Conservation (phyloP, 208 protist genomes). For the Trypanosoma avium region DNA sequence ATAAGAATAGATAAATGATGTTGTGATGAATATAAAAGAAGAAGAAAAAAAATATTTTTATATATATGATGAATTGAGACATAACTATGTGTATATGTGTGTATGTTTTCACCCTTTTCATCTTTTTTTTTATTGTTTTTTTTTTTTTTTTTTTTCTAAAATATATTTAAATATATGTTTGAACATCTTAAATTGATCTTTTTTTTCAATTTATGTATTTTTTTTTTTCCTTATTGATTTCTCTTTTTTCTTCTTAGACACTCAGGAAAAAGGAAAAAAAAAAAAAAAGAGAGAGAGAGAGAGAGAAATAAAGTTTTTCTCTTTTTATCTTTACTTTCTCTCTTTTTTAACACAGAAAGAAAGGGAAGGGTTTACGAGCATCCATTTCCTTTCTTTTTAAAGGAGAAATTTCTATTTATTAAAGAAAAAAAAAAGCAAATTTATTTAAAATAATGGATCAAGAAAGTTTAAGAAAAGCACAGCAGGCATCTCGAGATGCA, state of each 20-base stretch:
- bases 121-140: conserved; percentile 7
- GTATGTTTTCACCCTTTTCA: too few relatives aligned
- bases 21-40: too few relatives aligned
- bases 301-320: neutral
- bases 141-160: conserved; percentile 3
- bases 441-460: conserved; percentile 47
- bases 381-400: neutral
- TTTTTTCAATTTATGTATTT: neutral
- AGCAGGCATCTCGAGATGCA: conserved; percentile 68
- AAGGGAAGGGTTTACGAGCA: neutral
- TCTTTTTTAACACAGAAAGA: neutral
- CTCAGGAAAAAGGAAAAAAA: neutral
- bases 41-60: too few relatives aligned
- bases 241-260: neutral
- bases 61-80: too few relatives aligned
- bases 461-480: conserved; percentile 50
- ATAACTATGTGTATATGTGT: too few relatives aligned
- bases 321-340: neutral
- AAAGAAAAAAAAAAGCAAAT: too few relatives aligned
- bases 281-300: neutral
- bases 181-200: conserved; percentile 2
- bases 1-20: too few relatives aligned
- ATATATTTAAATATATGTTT: neutral
- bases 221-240: neutral
- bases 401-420: too few relatives aligned